Conservation (phyloP, 257 asterid species). For the Pogostemon cablin region DNA sequence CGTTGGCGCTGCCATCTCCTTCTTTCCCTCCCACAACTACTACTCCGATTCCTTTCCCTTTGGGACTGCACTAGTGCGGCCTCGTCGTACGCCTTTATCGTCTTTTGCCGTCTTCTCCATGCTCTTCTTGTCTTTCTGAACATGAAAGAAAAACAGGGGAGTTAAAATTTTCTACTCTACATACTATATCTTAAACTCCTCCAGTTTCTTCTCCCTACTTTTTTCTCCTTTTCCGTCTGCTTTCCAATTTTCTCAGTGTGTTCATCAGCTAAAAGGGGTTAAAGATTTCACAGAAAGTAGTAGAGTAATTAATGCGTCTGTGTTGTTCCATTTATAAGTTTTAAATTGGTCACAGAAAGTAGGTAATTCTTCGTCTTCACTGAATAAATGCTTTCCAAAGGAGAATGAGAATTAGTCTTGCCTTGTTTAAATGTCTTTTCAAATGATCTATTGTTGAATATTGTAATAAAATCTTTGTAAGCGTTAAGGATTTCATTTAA, state of each 20-base stretch:
- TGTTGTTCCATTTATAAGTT: background rate
- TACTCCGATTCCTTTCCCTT: too few species aligned
- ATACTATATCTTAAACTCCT: slow-evolving; percentile 8
- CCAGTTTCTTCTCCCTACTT: background rate
- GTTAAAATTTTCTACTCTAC: background rate
- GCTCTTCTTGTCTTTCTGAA: too few species aligned
- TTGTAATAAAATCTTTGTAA: background rate
- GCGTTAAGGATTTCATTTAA: background rate
- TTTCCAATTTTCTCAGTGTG: background rate
- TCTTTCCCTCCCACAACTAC: too few species aligned
- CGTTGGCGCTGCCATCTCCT: too few species aligned
- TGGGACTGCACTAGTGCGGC: too few species aligned
- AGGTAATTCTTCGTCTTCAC: background rate
- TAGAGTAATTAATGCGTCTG: background rate
- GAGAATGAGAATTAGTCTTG: too few species aligned
- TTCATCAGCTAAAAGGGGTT: slow-evolving; percentile 18
- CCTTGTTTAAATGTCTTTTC: too few species aligned
- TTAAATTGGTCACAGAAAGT: background rate
- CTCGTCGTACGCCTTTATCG: too few species aligned
- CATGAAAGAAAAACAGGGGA: too few species aligned
- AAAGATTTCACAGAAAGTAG: background rate
- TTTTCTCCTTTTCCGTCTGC: background rate
- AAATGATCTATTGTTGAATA: background rate
- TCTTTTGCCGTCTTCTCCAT: too few species aligned
- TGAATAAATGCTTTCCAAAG: too few species aligned